Base-by-base conservation (phyloP, 106 monocot species). In the Chionographis japonica region DNA sequence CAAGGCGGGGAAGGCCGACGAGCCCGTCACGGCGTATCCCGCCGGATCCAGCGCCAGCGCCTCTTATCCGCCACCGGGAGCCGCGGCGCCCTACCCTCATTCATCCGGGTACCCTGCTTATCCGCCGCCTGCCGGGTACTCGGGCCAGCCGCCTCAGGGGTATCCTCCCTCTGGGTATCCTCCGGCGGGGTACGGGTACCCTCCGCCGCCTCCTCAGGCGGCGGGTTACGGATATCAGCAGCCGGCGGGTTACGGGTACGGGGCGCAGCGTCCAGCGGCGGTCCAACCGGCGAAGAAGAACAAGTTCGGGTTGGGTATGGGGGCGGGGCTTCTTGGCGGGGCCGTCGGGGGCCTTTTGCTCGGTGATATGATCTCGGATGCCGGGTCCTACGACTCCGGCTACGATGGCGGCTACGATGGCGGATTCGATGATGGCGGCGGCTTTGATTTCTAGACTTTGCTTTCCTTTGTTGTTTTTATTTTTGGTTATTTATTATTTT, bases 331-430 rank as follows among this genome's bases (percentile, higher is more conserved):
- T 39, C 59, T 84, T 12, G 84, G 83, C 12, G 83, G 83, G 6
- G 83, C 75, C 8, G 38, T 83, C 8, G 83, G 84, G 12, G 84
- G 84, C 15, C 63, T 84, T 7, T 16, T 84, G 54, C 69, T 84
- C 60, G 84, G 84, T 1, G 84, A 84, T 70, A 68, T 79, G 68
- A 56, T 84, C n/a, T 72, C 72, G 56, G 72, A 72, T 46, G 62
- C 53, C 20, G 69, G 57, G 36, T 66, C 12, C 41, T 75, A 67
- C 67, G 75, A 67, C 17, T 40, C 40, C 7, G 74, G 17, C 41
- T 75, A 67, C 67, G 75, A 67, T 17, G 56, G n/a, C 7, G 55
- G 56, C 4, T 70, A 70, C 50, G 70, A 70, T 36, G 70, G 46
- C 14, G 70, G 70, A 3, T 69, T 57, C 13, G 70, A 60, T 14